phyloP scores from a whole-genome alignment of 352 stramenopile species.

The Pythium aphanidermatum region DNA sequence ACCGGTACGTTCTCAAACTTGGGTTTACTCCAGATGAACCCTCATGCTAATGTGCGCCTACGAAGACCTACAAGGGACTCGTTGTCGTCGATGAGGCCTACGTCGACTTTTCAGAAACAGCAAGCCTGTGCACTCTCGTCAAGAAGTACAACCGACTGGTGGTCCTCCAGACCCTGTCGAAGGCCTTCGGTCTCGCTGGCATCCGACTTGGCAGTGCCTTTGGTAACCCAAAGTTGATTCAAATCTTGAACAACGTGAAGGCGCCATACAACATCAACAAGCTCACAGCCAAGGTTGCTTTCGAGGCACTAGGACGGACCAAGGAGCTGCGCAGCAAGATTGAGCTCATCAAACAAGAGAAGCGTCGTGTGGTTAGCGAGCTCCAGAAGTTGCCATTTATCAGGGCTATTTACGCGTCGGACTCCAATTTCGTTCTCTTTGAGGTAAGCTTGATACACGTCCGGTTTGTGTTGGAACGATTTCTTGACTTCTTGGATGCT shows the following conservation, averaged over 20 bases:
- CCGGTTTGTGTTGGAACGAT: background rate
- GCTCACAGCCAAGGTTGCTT: slow-evolving; percentile 86
- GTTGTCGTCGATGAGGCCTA: slow-evolving; percentile 99
- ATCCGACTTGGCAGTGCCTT: slow-evolving; percentile 93
- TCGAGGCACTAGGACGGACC: slow-evolving; percentile 57
- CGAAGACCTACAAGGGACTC: slow-evolving; percentile 88
- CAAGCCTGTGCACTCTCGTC: slow-evolving; percentile 84
- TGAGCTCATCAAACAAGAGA: slow-evolving; percentile 75
- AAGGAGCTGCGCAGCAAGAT: slow-evolving; percentile 57
- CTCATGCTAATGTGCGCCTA: too few species aligned
- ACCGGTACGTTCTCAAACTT: slow-evolving; percentile 29
- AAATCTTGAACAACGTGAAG: slow-evolving; percentile 99
- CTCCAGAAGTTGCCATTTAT: slow-evolving; percentile 92
- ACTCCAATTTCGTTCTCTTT: slow-evolving; percentile 98
- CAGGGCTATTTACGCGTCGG: slow-evolving; percentile 88
- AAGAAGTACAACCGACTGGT: slow-evolving; percentile 92
- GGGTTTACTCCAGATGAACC: too few species aligned
- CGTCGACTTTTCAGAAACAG: slow-evolving; percentile 91
- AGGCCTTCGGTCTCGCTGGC: slow-evolving; percentile 96
- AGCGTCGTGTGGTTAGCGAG: slow-evolving; percentile 65
- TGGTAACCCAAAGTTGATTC: slow-evolving; percentile 89
- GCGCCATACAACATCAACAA: slow-evolving; percentile 99
- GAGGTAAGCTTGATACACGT: slow-evolving; percentile 39
- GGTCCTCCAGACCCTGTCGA: slow-evolving; percentile 97
- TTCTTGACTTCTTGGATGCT: too few species aligned